These are phyloP conservation scores for Grosmannia penicillata DNA, from an alignment of 2,329 filamentous ascomycete genomes.

Conservation along the genomic window DNA sequence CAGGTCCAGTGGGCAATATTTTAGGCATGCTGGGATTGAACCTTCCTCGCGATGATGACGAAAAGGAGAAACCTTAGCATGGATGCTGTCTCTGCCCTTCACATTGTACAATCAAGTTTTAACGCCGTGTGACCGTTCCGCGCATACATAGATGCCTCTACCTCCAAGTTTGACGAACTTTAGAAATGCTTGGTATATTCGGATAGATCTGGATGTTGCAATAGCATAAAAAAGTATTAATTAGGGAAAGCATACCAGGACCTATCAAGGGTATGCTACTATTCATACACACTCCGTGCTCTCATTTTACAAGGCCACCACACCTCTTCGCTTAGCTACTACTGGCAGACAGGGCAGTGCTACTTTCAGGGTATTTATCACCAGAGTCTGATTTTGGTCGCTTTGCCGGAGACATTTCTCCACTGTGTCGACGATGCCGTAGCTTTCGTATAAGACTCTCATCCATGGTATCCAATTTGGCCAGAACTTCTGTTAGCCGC, in stretches of 20 bases:
- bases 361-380: background rate
- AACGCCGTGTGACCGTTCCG: too few relatives aligned
- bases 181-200: too few relatives aligned
- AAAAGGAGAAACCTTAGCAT: constrained; percentile 13
- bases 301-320: too few relatives aligned
- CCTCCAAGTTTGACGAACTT: too few relatives aligned
- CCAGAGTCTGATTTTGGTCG: constrained; percentile 18
- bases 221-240: too few relatives aligned
- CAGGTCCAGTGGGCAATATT: constrained; percentile 78
- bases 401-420: constrained; percentile 30
- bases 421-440: constrained; percentile 21
- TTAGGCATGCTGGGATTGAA: constrained; percentile 73
- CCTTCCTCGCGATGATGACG: constrained; percentile 47
- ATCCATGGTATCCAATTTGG: constrained; percentile 23
- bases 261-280: too few relatives aligned
- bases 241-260: constrained; percentile 3
- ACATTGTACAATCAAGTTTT: too few relatives aligned
- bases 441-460: constrained; percentile 16
- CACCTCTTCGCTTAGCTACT: too few relatives aligned
- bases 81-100: too few relatives aligned
- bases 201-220: too few relatives aligned
- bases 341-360: too few relatives aligned
- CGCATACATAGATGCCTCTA: too few relatives aligned
- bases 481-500: constrained; percentile 31
- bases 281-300: background rate